A percentile compares a stretch with the other conserved stretches of the same genome.
Conservation (phyloP, 179 eudicot species). For the Drosera spatulata region DNA sequence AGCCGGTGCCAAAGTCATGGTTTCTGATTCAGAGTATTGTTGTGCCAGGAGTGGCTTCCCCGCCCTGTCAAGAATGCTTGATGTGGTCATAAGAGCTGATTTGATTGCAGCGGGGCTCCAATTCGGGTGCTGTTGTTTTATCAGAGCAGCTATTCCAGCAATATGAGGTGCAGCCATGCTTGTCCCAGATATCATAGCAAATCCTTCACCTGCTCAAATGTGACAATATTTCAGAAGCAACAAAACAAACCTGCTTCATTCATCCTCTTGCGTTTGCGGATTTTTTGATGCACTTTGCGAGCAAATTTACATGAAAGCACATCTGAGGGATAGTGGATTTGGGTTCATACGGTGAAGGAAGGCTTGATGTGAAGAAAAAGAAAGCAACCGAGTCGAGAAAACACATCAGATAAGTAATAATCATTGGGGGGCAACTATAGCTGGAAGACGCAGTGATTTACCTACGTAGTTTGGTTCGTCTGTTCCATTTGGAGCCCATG, state of each 20-base stretch:
- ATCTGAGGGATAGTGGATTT: too few relatives aligned
- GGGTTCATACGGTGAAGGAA: too few relatives aligned
- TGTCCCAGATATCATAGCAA: slow-evolving; percentile 91
- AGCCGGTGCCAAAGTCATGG: slow-evolving; percentile 48
- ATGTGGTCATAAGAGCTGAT: slow-evolving; percentile 87
- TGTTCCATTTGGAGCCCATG: slow-evolving; percentile 91
- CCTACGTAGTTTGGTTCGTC: slow-evolving; percentile 76
- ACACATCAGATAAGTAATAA: too few relatives aligned
- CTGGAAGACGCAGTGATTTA: slow-evolving; percentile 12
- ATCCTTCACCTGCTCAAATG: slow-evolving; percentile 63
- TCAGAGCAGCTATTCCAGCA: slow-evolving; percentile 84
- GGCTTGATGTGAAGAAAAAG: too few relatives aligned
- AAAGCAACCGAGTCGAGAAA: too few relatives aligned
- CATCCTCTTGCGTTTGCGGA: too few relatives aligned
- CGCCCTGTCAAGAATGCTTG: slow-evolving; percentile 57
- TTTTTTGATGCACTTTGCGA: too few relatives aligned
- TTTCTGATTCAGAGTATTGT: slow-evolving; percentile 66
- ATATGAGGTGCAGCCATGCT: slow-evolving; percentile 99
- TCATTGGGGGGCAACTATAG: too few relatives aligned
- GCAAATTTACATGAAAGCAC: too few relatives aligned
- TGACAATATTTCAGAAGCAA: background rate
- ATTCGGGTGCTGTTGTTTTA: slow-evolving; percentile 79
- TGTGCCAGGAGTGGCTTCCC: slow-evolving; percentile 77
- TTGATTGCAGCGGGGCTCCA: slow-evolving; percentile 99
- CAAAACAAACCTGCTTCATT: too few relatives aligned